Base-by-base conservation (phyloP, 768 basidiomycete genomes). In the Phaeotremella fagi region DNA sequence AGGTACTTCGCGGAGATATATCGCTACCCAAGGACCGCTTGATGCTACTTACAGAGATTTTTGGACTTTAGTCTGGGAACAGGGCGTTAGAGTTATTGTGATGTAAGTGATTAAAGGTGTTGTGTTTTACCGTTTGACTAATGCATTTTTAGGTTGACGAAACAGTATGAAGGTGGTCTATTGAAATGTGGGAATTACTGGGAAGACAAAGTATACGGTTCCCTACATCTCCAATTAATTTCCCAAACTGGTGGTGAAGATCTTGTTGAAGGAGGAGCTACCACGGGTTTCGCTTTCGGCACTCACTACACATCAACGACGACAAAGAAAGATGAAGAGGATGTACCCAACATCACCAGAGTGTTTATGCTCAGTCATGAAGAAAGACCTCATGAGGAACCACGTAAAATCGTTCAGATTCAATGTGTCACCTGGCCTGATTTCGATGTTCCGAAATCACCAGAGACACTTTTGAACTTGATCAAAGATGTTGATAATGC, bases 391-490 rank as follows among this genome's bases (percentile, higher is more conserved):
- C 74, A 79, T 16, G 78, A 80, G 12, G 79, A 81, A 2, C 78
- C 84, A 1, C 79, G 89, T n/a, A 80, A 75, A 52, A 79, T 98
- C 15, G 80, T 85, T 0, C 94, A 98, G 66, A 76, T 97, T 47
- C 94, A 98, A 72, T 97, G 90, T 68, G 80, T 92, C 33, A 85
- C 86, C 33, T 98, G 94, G 94, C 90, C 92, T 1, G 94, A 98
- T 66, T 86, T 97, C 78, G 91, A 91, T 70, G 90, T 98, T 12
- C 94, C 94, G 0, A 83, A 85, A 12, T 83, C 89, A 53, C 84
- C 92, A 0, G 77, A 81, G 5, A 85, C 84, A 5, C 77, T 97
- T 18, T 75, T 95, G 36, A 77, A 80, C 14, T 80, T 98, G 22
- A 81, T 95, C 48, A 80, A 78, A 54, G 83, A 84, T 57, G 85